These are phyloP conservation scores for Auriscalpium orientale DNA, from an alignment of 768 basidiomycete species.

Conservation along the genomic window DNA sequence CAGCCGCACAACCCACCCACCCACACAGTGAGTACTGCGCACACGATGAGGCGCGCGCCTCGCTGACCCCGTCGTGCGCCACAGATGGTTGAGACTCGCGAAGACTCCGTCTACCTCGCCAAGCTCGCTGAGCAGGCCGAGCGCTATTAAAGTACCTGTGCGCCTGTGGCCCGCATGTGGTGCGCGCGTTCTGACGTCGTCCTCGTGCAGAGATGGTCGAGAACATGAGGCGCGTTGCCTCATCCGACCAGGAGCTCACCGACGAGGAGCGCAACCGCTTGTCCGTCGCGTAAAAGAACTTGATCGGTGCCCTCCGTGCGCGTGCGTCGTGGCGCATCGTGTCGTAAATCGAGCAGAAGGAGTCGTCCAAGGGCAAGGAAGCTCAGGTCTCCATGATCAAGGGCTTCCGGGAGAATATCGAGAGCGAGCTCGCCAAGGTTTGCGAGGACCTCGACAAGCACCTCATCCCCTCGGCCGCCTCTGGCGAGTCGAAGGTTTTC, in stretches of 20 bases:
- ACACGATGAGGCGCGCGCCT: neutral
- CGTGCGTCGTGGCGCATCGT: conserved; percentile 98
- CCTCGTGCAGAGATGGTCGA: conserved; percentile 80
- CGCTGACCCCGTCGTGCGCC: neutral
- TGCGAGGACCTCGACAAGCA: conserved; percentile 99
- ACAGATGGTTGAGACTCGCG: conserved; percentile 80
- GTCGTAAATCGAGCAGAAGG: conserved; percentile 98
- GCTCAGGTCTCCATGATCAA: conserved; percentile 96
- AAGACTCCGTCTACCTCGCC: conserved; percentile 99
- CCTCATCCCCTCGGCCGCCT: conserved; percentile 92
- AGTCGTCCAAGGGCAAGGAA: conserved; percentile 97
- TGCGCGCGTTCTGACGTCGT: conserved; percentile 12
- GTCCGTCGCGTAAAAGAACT: conserved; percentile 99
- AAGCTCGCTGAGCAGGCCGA: conserved; percentile 99
- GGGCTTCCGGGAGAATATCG: conserved; percentile 96
- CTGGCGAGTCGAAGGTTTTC: conserved; percentile 97
- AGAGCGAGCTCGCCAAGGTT: conserved; percentile 93
- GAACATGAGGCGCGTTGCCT: conserved; percentile 99
- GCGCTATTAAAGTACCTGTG: conserved; percentile 84
- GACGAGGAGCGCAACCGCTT: conserved; percentile 98
- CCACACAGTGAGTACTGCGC: conserved; percentile 8
- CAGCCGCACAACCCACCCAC: conserved; percentile 17
- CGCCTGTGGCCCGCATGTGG: conserved; percentile 3
- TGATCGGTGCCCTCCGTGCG: conserved; percentile 95
- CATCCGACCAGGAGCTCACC: conserved; percentile 95